These are phyloP conservation scores for Neopestalotiopsis rosae DNA, from an alignment of 2,329 filamentous ascomycete species.

Conservation along the genomic window DNA sequence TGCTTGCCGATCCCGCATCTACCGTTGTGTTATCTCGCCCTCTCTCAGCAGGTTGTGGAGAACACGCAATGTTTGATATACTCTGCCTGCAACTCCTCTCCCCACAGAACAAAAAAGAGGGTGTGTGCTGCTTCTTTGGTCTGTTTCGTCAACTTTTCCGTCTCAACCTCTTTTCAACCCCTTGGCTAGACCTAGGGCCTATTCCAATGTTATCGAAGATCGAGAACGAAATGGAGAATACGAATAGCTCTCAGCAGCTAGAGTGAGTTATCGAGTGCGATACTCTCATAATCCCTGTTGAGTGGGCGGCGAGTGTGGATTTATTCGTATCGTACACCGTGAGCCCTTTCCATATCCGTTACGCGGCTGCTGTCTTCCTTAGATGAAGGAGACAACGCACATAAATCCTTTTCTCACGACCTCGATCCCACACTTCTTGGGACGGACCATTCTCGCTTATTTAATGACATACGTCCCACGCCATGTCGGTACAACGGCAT, in stretches of 20 bases:
- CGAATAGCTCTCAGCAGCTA: constrained; percentile 8
- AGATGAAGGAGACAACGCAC: background rate
- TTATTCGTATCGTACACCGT: background rate
- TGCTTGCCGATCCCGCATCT: constrained; percentile 5
- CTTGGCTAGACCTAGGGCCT: background rate
- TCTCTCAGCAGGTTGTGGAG: constrained; percentile 1
- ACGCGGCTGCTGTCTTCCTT: background rate
- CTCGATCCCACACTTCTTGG: background rate
- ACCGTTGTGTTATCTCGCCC: background rate
- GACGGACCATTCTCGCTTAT: background rate
- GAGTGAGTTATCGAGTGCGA: constrained; percentile 9
- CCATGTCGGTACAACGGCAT: constrained; percentile 23
- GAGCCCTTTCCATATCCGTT: background rate
- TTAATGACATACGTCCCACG: constrained; percentile 12
- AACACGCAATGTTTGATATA: constrained; percentile 13
- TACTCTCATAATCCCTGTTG: background rate
- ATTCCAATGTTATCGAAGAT: constrained; percentile 3
- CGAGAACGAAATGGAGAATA: constrained; percentile 8
- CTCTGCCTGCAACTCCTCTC: background rate
- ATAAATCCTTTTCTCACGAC: too few relatives aligned
- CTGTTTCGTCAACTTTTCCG: background rate
- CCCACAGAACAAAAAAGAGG: background rate
- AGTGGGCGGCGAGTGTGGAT: background rate
- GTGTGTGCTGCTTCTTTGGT: background rate
- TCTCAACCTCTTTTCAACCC: background rate